A percentile compares a stretch with the other conserved stretches of the same genome.
These are phyloP conservation scores for Aspergillus hancockii DNA, from an alignment of 495 filamentous ascomycete species.

Conservation along the genomic window DNA sequence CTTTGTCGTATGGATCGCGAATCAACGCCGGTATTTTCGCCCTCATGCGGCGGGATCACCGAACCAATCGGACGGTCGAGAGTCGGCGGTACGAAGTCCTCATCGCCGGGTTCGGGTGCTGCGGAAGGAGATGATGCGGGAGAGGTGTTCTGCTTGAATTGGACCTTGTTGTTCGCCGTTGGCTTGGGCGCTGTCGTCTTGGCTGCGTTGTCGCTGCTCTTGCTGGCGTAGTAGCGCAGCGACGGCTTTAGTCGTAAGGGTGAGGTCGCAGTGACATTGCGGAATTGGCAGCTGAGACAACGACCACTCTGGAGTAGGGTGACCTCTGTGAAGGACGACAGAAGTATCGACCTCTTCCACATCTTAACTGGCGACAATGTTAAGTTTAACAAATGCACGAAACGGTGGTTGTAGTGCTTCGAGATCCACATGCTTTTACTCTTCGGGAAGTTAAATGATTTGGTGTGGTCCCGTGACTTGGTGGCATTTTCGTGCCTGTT, in stretches of 20 bases:
- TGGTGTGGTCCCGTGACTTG: constrained; percentile 35
- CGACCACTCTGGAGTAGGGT: constrained; percentile 32
- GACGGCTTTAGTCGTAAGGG: constrained; percentile 24
- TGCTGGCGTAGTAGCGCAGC: constrained; percentile 37
- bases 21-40: constrained; percentile 81
- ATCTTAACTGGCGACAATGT: constrained; percentile 24
- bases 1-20: constrained; percentile 63
- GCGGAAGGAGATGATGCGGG: constrained; percentile 10
- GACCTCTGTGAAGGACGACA: constrained; percentile 23
- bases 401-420: not conserved
- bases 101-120: constrained; percentile 45
- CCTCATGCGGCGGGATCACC: constrained; percentile 64
- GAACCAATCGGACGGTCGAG: constrained; percentile 83
- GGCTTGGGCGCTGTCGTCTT: constrained; percentile 6
- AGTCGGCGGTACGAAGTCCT: constrained; percentile 65
- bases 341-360: constrained; percentile 33
- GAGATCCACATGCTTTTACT: not conserved
- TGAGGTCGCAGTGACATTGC: constrained; percentile 23
- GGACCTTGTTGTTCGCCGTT: constrained; percentile 17
- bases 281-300: constrained; percentile 44
- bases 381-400: not conserved
- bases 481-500: constrained; percentile 36
- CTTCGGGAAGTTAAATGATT: constrained; percentile 17
- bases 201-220: constrained; percentile 18
- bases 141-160: constrained; percentile 37